Evolutionary conservation across 306 rosid species (phyloP), one percentile per base, ranked within the genome.

Genomic region (Rosa multiflora): DNA sequence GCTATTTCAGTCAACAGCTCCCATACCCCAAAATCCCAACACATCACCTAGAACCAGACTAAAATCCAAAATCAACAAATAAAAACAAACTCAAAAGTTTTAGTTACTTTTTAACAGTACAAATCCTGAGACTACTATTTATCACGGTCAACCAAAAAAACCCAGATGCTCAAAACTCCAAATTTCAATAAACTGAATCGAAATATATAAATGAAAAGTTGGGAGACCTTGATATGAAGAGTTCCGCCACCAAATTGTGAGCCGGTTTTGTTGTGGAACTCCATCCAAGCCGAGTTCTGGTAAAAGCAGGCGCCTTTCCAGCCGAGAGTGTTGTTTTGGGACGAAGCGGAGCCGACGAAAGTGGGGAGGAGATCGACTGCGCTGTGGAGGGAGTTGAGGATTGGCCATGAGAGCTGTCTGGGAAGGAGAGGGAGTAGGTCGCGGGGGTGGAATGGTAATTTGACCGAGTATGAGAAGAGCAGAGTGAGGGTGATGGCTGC

Each of bases 281-380:
- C 98, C 85, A 96, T 71, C 98, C 99, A 93, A 43, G 99, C 99
- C 0, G 58, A 63, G 82, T 93, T 96, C n/a, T 91, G 1, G 79
- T 81, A 87, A 70, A 96, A 96, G 82, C 99, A 96, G 5, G 98
- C 86, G 7, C 96, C 99, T 55, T 93, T 85, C 99, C 99, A 96
- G 9, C 79, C 78, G 23, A 71, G 20, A 10, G 68, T 3, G 26
- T 86, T 37, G 1, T 81, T 75, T 0, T 82, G n/a, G 4, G 94
- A 82, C 11, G 94, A 73, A 17, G 90, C 97, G n/a, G 96, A 87
- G 5, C 97, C 99, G 1, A 96, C 97, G 66, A 88, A 96, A 1
- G 86, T 72, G 2, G 99, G 99, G 6, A 93, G 90, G 72, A 96
- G 79, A 78, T 96, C 99, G 46, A 84, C 94, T 0, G 98, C 92